Percentiles rank a stretch among this genome's conserved stretches.
Evolutionary conservation across 2,329 filamentous ascomycete species (phyloP).

Genomic region (Pseudogymnoascus sp.): DNA sequence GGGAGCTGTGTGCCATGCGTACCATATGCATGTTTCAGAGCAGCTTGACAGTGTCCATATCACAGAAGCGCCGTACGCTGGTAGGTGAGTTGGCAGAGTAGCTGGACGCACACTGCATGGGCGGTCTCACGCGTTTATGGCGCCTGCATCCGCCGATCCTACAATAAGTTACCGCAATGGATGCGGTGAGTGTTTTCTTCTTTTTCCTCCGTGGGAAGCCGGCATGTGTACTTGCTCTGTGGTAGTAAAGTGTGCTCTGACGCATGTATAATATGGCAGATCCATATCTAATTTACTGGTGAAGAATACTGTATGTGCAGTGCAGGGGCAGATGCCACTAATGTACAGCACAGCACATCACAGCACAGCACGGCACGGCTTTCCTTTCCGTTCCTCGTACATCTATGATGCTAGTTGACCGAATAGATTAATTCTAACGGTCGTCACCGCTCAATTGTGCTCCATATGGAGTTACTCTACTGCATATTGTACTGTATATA

Average conservation of each 20-base stretch:
- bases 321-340: background rate
- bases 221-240: background rate
- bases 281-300: background rate
- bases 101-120: background rate
- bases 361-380: background rate
- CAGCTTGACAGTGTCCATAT: background rate
- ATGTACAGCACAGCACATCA: background rate
- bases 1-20: background rate
- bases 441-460: background rate
- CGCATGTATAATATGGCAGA: background rate
- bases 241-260: background rate
- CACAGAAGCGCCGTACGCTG: background rate
- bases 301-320: background rate
- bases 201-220: background rate
- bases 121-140: background rate
- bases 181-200: background rate
- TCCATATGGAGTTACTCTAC: background rate
- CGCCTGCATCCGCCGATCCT: background rate
- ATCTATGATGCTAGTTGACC: background rate
- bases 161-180: background rate
- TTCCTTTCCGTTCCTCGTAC: background rate
- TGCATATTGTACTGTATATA: background rate
- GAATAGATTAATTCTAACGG: background rate
- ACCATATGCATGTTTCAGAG: background rate
- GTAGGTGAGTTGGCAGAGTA: background rate